phyloP scores from a whole-genome alignment of 176 grass and related monocot species.

The Pontederia crassipes region DNA sequence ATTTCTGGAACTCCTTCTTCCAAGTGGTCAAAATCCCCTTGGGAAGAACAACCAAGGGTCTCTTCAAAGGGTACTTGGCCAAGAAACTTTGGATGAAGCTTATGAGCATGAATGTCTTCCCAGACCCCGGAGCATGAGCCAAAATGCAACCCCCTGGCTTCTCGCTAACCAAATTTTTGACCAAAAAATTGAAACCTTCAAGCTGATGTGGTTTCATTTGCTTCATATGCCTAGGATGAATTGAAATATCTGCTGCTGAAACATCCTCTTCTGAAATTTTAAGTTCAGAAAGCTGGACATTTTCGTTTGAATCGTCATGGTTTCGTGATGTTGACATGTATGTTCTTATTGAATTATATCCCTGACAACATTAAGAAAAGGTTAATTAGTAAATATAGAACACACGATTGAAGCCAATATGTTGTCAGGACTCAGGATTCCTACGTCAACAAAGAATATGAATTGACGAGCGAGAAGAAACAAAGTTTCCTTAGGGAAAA shows the following conservation, averaged over 20 bases:
- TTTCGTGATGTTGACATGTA: conserved; percentile 26
- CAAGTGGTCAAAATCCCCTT: conserved; percentile 87
- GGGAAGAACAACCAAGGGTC: conserved; percentile 75
- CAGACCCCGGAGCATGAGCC: conserved; percentile 92
- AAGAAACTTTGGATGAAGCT: conserved; percentile 98
- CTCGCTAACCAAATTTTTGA: conserved; percentile 69
- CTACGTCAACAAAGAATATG: background rate
- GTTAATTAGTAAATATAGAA: background rate
- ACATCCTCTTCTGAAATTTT: conserved; percentile 61
- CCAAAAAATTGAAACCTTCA: conserved; percentile 87
- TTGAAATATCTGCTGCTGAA: conserved; percentile 44
- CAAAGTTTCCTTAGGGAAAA: no score
- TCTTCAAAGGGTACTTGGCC: conserved; percentile 72
- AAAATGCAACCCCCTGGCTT: conserved; percentile 93
- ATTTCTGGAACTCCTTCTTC: conserved; percentile 72
- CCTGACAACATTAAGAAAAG: conserved; percentile 36
- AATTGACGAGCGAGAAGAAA: no score
- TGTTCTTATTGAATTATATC: conserved; percentile 40
- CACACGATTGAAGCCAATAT: background rate
- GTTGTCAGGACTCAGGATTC: background rate
- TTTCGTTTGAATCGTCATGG: conserved; percentile 44
- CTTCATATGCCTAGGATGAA: conserved; percentile 84
- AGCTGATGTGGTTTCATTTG: conserved; percentile 78
- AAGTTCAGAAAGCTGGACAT: conserved; percentile 27
- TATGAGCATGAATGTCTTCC: conserved; percentile 96